Conservation (phyloP, 352 stramenopile genomes). For the Phytophthora fragariaefolia region DNA sequence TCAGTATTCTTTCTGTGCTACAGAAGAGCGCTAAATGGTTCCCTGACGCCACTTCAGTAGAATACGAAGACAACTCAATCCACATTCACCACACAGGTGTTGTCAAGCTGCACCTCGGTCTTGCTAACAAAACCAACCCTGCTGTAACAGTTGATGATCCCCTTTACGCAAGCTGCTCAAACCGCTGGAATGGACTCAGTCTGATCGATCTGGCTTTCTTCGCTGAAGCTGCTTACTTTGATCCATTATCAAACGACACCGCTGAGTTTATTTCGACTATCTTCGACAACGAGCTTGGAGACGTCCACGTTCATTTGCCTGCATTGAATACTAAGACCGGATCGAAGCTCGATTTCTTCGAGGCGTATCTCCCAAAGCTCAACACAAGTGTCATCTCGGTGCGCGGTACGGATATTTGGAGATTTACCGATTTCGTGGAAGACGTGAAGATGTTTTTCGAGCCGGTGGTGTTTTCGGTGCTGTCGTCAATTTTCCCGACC, state of each 20-base stretch:
- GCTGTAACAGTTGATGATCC: conserved; percentile 56
- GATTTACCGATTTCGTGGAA: conserved; percentile 91
- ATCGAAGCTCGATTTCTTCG: conserved; percentile 88
- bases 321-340: conserved; percentile 82
- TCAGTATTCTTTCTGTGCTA: conserved; percentile 79
- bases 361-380: conserved; percentile 74
- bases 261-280: conserved; percentile 72
- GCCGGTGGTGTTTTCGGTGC: conserved; percentile 88
- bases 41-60: conserved; percentile 74
- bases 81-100: conserved; percentile 89
- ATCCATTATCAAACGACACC: conserved; percentile 83
- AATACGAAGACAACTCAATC: conserved; percentile 68
- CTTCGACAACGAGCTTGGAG: conserved; percentile 53
- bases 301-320: conserved; percentile 65
- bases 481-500: conserved; percentile 90
- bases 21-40: conserved; percentile 65
- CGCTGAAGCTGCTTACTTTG: conserved; percentile 89
- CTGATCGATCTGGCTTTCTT: conserved; percentile 88
- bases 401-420: conserved; percentile 89
- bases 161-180: conserved; percentile 79
- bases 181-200: conserved; percentile 76
- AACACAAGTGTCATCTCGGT: conserved; percentile 91
- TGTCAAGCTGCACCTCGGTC: conserved; percentile 81
- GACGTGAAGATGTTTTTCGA: conserved; percentile 93
- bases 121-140: conserved; percentile 52